Conservation (phyloP, 345 rosid genomes). For the Brassica incana region DNA sequence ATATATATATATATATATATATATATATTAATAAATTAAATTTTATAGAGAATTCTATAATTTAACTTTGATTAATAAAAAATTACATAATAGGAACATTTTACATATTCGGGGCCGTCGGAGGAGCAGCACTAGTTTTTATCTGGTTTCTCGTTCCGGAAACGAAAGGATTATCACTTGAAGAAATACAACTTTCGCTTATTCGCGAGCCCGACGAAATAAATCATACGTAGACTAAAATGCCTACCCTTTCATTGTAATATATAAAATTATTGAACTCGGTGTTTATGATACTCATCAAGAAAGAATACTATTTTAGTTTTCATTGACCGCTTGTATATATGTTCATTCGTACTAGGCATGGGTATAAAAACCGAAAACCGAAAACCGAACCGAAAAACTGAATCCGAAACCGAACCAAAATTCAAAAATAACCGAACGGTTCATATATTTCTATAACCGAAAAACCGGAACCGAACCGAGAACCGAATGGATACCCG, state of each 20-base stretch:
- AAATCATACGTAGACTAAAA: constrained; percentile 41
- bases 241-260: not conserved
- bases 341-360: too few relatives aligned
- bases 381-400: too few relatives aligned
- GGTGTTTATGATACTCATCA: not conserved
- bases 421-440: too few relatives aligned
- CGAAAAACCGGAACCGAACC: too few relatives aligned
- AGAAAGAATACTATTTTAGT: too few relatives aligned
- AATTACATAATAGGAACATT: constrained; percentile 24
- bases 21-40: not conserved
- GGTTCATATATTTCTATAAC: too few relatives aligned
- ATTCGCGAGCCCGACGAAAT: constrained; percentile 21
- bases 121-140: constrained; percentile 43
- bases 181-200: constrained; percentile 31
- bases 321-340: too few relatives aligned
- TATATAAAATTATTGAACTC: not conserved
- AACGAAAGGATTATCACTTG: constrained; percentile 72
- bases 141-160: constrained; percentile 67
- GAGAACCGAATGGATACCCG: too few relatives aligned
- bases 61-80: not conserved
- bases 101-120: constrained; percentile 28
- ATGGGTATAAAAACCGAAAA: too few relatives aligned
- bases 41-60: not conserved
- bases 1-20: not conserved
- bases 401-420: too few relatives aligned